Evolutionary conservation across 1,284 basidiomycete genomes (phyloP), one percentile per base, ranked within the genome.

Genomic region (Trametes pubescens): DNA sequence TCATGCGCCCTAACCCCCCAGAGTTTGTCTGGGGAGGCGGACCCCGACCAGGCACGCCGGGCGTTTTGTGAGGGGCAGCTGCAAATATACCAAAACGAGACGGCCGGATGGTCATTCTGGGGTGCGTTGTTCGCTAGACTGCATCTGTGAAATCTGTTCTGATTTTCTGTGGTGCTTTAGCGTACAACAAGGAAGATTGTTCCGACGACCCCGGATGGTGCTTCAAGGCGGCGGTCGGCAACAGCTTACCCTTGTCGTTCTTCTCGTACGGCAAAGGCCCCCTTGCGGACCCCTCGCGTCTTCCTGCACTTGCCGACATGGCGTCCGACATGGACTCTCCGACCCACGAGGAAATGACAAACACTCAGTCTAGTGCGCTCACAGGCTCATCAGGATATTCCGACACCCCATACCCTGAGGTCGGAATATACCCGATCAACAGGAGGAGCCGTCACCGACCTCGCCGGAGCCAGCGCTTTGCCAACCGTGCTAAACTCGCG

Each of bases 61-160:
- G 75, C 82, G 4, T 93, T 91, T 72, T 92, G 91, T 72, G 78
- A 79, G 9, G 82, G 81, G 2, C 91, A 93, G 68, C 80, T 86
- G 77, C 80, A 85, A 29, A 81, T 84, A 1, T 94, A 92, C 73
- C 71, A 82, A 4, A 84, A 84, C 56, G 77, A 77, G 16, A 84
- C 88, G 4, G 84, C 88, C 0, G 91, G 92, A 0, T 92, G 87
- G 85, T 78, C 79, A 26, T 94, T 93, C 75, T 93, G 92, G 92
- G 84, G 88, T 87, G 76, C 72, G 86, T 76, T 24, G 6, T 24
- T 5, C 14, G 21, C 21, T 11, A 5, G 24, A 35, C n/a, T 13
- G 14, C 13, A 7, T 4, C 6, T 11, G n/a, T n/a, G 6, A 10
- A 2, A 24, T 8, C 11, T 4, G 26, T 35, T 37, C 35, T 61